phyloP scores from a whole-genome alignment of 2,329 filamentous ascomycete genomes.

The Myotisia sp. region DNA sequence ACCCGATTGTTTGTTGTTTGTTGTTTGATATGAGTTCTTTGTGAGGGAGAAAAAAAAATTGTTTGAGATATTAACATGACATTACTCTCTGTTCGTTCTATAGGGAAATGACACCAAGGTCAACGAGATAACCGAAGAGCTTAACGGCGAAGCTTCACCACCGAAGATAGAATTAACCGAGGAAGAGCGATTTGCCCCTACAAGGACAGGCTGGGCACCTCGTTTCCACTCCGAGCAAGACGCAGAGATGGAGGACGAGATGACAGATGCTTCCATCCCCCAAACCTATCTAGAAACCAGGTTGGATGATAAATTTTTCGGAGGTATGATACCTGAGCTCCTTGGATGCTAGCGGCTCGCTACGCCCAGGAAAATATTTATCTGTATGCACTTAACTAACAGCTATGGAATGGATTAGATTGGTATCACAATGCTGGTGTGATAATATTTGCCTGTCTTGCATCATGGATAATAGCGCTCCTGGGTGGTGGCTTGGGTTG shows the following conservation, averaged over 20 bases:
- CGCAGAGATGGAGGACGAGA: constrained; percentile 38
- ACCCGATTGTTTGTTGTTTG: too few species aligned
- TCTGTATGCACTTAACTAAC: too few species aligned
- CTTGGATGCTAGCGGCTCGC: too few species aligned
- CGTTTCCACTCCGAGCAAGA: constrained; percentile 51
- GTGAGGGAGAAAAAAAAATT: too few species aligned
- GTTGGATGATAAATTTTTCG: constrained; percentile 79
- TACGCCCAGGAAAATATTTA: too few species aligned
- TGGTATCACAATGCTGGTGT: constrained; percentile 98
- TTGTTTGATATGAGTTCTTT: too few species aligned
- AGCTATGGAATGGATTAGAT: too few species aligned
- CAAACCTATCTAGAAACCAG: constrained; percentile 73
- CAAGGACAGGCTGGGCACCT: constrained; percentile 74
- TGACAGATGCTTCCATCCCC: constrained; percentile 65
- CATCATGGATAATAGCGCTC: constrained; percentile 78
- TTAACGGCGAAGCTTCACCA: too few species aligned
- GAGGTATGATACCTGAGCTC: constrained; percentile 50
- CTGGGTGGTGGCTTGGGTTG: constrained; percentile 84
- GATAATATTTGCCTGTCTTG: constrained; percentile 81
- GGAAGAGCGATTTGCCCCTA: constrained; percentile 42
- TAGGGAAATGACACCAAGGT: too few species aligned
- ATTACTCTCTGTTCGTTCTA: too few species aligned
- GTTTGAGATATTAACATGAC: too few species aligned
- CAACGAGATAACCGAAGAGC: too few species aligned
- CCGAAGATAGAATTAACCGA: constrained; percentile 34